Evolutionary conservation across 257 asterid genomes (phyloP), one percentile per base, ranked within the genome.

Genomic region (Jacaranda copaia): DNA sequence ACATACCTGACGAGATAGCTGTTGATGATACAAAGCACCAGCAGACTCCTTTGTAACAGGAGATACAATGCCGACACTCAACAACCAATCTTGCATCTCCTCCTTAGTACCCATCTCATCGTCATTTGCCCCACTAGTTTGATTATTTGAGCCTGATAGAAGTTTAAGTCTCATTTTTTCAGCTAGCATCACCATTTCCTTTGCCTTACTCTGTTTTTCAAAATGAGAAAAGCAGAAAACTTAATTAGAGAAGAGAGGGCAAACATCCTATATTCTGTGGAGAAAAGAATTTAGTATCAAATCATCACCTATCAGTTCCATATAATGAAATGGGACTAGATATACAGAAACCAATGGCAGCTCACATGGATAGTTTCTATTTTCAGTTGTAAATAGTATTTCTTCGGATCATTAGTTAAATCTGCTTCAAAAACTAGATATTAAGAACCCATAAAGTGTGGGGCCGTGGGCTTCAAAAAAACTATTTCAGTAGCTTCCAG

Each of bases 31-130:
- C 85, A 96, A 84, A 58, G 98, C 99, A 76, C 99, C 99, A 35
- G 99, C 99, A 39, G 98, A 82, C 81, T 96, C 99, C 90, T 89
- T 96, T 40, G 99, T 96, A 78, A 96, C 99, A 18, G 99, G 99
- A 70, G 99, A 96, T 65, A 81, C 90, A 73, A 96, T 96, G 83
- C 99, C 99, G 61, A 96, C 93, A 82, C 99, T 96, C 85, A 96
- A 81, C 75, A 96, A 73, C 97, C 93, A 93, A 81, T 96, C 97
- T 80, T 96, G 99, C 96, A 96, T 91, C 85, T 93, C 98, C 87
- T 91, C 99, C 84, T 93, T 96, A 53, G 92, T 85, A 73, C 97
- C 99, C 92, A 89, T 79, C 87, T 96, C 98, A 67, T 91, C 97
- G 73, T 91, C 97, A 64, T 83, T 81, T 35, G 91, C 46, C 79